phyloP scores from a whole-genome alignment of 495 filamentous ascomycete genomes.

The Elasticomyces elasticus region DNA sequence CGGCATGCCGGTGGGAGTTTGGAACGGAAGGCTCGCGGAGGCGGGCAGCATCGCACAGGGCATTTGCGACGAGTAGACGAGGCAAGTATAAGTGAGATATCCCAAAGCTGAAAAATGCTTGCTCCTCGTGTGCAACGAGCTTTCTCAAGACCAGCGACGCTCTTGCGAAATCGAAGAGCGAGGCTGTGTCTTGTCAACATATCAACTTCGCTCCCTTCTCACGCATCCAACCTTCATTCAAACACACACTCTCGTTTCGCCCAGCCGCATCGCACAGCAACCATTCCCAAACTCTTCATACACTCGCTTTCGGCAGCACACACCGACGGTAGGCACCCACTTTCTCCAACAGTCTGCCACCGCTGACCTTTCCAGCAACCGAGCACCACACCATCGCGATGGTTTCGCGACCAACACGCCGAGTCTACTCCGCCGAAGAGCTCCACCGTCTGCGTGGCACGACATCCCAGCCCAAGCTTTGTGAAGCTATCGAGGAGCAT shows the following conservation, averaged over 20 bases:
- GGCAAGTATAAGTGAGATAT: no score
- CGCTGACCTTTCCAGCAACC: not conserved
- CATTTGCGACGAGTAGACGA: no score
- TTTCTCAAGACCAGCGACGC: no score
- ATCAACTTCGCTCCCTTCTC: not conserved
- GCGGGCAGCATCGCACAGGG: no score
- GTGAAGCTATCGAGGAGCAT: slow-evolving; percentile 22
- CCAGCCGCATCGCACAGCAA: slow-evolving; percentile 11
- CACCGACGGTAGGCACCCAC: not conserved
- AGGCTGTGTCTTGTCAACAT: not conserved
- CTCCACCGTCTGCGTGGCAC: slow-evolving; percentile 14
- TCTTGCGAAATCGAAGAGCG: not conserved
- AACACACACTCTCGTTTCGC: not conserved
- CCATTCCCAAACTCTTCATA: slow-evolving; percentile 22
- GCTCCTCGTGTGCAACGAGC: no score
- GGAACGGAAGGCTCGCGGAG: no score
- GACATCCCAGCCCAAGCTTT: slow-evolving; percentile 17
- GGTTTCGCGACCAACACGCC: slow-evolving; percentile 4
- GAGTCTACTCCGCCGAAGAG: slow-evolving; percentile 20
- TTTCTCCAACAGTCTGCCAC: not conserved
- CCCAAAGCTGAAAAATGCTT: no score
- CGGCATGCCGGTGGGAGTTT: no score
- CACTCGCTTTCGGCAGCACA: slow-evolving; percentile 3
- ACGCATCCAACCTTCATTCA: not conserved
- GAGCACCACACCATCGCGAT: not conserved